Evolutionary conservation across 352 stramenopile species (phyloP).

Genomic region (Phytophthora crassamura): DNA sequence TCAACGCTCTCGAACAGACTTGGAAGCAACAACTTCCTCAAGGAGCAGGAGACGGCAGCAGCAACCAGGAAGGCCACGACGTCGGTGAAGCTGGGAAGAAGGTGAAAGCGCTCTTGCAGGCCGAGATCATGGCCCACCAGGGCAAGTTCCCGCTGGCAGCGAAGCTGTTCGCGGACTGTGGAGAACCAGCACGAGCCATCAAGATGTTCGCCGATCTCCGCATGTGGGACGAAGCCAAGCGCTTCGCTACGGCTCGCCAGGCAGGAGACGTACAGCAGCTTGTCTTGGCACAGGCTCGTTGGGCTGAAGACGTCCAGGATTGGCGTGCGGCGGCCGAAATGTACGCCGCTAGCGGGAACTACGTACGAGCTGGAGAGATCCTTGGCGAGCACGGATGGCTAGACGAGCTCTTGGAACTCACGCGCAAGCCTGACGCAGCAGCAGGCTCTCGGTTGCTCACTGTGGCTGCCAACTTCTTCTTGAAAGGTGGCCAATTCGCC

Average conservation of each 20-base stretch:
- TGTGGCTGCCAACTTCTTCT: constrained; percentile 69
- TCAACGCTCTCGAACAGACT: constrained; percentile 84
- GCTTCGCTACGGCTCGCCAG: constrained; percentile 82
- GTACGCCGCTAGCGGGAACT: constrained; percentile 90
- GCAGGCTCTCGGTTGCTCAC: constrained; percentile 52
- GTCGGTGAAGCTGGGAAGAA: constrained; percentile 61
- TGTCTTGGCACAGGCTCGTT: constrained; percentile 90
- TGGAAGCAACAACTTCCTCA: constrained; percentile 67
- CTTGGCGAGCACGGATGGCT: constrained; percentile 88
- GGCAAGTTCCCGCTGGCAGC: constrained; percentile 92
- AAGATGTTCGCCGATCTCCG: constrained; percentile 94
- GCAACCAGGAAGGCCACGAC: constrained; percentile 30
- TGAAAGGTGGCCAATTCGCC: constrained; percentile 78
- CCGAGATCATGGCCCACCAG: constrained; percentile 93
- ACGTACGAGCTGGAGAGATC: constrained; percentile 84
- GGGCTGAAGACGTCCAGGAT: constrained; percentile 93
- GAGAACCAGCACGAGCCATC: constrained; percentile 88
- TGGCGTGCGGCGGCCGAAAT: constrained; percentile 92
- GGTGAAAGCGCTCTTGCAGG: constrained; percentile 75
- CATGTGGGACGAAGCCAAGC: constrained; percentile 95
- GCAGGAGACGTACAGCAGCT: constrained; percentile 90
- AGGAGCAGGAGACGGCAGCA: constrained; percentile 21
- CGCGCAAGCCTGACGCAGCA: constrained; percentile 58
- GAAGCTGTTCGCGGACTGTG: constrained; percentile 86
- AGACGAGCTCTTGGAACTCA: constrained; percentile 87